These are phyloP conservation scores for Penicillium angulare DNA, from an alignment of 495 filamentous ascomycete genomes.

Conservation along the genomic window DNA sequence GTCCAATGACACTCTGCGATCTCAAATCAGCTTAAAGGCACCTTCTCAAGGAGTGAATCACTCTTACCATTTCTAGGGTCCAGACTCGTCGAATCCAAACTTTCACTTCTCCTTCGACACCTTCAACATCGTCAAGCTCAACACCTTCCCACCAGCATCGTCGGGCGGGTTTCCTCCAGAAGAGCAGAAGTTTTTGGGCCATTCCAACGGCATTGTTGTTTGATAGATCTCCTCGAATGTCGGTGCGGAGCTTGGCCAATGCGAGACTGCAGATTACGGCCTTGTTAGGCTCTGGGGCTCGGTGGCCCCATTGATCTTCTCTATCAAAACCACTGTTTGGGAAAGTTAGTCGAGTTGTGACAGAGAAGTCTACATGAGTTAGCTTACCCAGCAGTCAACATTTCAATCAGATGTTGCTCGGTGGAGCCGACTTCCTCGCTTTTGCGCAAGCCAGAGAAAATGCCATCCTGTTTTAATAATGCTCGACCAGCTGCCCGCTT, in stretches of 20 bases:
- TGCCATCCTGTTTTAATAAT: constrained; percentile 86
- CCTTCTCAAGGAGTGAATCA: neutral
- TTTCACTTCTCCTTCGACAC: constrained; percentile 87
- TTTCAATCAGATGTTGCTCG: constrained; percentile 98
- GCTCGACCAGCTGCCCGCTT: constrained; percentile 90
- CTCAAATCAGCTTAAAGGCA: constrained; percentile 21
- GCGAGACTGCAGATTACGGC: constrained; percentile 97
- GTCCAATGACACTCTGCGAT: constrained; percentile 76
- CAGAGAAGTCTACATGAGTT: neutral
- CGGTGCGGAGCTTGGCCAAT: constrained; percentile 86
- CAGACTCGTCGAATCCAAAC: constrained; percentile 98
- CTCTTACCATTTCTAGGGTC: constrained; percentile 93
- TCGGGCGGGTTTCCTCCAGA: constrained; percentile 96
- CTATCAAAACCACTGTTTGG: constrained; percentile 83
- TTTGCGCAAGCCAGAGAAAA: constrained; percentile 90
- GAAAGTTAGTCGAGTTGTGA: constrained; percentile 10
- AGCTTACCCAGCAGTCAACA: constrained; percentile 94
- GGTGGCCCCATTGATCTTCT: constrained; percentile 93
- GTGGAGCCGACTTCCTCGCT: constrained; percentile 96
- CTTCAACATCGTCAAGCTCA: constrained; percentile 86
- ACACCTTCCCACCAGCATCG: constrained; percentile 99
- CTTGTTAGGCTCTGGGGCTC: constrained; percentile 94
- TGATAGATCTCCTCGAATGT: constrained; percentile 77
- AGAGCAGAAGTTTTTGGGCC: constrained; percentile 96
- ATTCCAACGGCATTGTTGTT: constrained; percentile 87